phyloP scores from a whole-genome alignment of 176 grass and related monocot genomes.

The Coix lacrymajobi region DNA sequence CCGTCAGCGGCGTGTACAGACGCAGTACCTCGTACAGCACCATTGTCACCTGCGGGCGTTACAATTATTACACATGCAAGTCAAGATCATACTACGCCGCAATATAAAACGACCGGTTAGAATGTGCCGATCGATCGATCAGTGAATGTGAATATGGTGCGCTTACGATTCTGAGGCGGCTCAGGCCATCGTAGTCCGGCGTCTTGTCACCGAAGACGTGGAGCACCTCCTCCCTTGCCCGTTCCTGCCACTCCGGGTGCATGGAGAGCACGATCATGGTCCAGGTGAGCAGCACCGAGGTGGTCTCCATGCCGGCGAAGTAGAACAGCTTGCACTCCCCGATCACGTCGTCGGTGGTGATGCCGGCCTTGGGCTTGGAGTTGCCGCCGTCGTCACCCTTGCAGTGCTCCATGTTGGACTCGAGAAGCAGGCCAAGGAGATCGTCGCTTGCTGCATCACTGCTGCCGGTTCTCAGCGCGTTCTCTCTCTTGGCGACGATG shows the following conservation, averaged over 20 bases:
- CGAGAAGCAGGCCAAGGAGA: conserved; percentile 51
- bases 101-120: too few relatives aligned
- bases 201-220: conserved; percentile 31
- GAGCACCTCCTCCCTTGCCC: conserved; percentile 64
- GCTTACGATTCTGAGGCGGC: conserved; percentile 53
- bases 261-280: conserved; percentile 68
- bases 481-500: conserved; percentile 58
- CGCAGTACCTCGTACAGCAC: conserved; percentile 78
- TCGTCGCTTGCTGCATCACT: conserved; percentile 29
- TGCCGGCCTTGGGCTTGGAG: conserved; percentile 14
- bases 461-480: conserved; percentile 28
- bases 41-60: conserved; percentile 64
- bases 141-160: too few relatives aligned
- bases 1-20: conserved; percentile 45
- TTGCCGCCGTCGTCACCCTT: conserved; percentile 5
- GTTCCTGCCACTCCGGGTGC: conserved; percentile 79
- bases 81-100: too few relatives aligned
- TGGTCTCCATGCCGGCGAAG: conserved; percentile 85
- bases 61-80: not conserved
- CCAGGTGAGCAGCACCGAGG: conserved; percentile 75
- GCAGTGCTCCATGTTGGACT: conserved; percentile 54
- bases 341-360: conserved; percentile 65
- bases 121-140: not conserved
- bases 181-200: conserved; percentile 62
- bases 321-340: conserved; percentile 94